Evolutionary conservation across 176 grass and related monocot genomes (phyloP).

Genomic region (Panicum miliaceum): DNA sequence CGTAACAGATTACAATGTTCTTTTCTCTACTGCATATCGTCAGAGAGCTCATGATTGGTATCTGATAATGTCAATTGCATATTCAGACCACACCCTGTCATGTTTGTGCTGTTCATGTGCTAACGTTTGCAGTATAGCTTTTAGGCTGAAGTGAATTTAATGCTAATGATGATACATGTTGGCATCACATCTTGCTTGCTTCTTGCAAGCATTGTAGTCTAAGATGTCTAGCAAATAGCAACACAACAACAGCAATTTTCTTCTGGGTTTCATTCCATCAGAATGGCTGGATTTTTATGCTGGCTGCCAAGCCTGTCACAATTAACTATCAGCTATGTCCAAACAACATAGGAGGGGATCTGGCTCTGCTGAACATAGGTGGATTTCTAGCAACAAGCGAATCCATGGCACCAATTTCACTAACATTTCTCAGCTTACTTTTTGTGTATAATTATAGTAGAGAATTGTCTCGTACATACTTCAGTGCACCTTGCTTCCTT

Average conservation of each 20-base stretch:
- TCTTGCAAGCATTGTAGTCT: constrained; percentile 12
- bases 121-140: constrained; percentile 2
- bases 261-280: constrained; percentile 9
- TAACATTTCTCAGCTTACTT: constrained; percentile 29
- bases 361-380: background rate
- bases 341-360: background rate
- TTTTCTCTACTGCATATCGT: constrained; percentile 13
- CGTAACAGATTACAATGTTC: background rate
- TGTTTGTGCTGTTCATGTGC: constrained; percentile 16
- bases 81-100: background rate
- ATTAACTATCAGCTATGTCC: background rate
- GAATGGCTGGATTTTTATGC: background rate
- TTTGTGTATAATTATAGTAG: constrained; percentile 20
- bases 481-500: background rate
- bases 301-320: background rate
- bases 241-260: background rate
- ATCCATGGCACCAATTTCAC: constrained; percentile 6
- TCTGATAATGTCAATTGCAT: background rate
- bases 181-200: constrained; percentile 30
- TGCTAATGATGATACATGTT: background rate
- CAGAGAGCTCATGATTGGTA: background rate
- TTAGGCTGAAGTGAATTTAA: background rate
- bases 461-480: constrained; percentile 13
- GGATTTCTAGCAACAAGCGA: background rate
- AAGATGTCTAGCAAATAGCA: constrained; percentile 3